Percentiles rank a stretch among this genome's conserved stretches.
Conservation (phyloP, 1,284 basidiomycete genomes). For the Inonotus obliquus region DNA sequence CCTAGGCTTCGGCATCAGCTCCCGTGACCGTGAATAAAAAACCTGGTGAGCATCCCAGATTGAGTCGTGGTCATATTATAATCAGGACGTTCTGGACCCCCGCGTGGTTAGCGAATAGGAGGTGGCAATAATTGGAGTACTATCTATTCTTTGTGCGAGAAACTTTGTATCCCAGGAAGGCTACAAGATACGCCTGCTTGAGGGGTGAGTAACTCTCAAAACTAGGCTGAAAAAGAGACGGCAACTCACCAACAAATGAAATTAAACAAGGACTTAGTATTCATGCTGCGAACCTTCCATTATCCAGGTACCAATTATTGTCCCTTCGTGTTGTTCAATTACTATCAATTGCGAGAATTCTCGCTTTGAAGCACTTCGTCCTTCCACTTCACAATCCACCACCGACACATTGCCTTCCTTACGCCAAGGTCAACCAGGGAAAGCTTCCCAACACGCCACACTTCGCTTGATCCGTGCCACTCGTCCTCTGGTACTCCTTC, state of each 20-base stretch:
- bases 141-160: neutral
- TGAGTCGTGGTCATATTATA: neutral
- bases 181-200: neutral
- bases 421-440: slow-evolving; percentile 17
- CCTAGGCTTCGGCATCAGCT: neutral
- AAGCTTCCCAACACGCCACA: slow-evolving; percentile 10
- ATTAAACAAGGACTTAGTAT: neutral
- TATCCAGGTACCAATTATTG: neutral
- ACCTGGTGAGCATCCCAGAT: neutral
- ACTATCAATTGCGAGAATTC: neutral
- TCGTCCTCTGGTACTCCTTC: slow-evolving; percentile 29
- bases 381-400: slow-evolving; percentile 24
- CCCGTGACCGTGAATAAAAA: neutral
- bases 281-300: neutral
- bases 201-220: neutral
- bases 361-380: neutral
- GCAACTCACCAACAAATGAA: neutral
- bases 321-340: neutral
- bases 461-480: slow-evolving; percentile 19
- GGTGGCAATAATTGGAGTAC: neutral
- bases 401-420: slow-evolving; percentile 23
- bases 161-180: neutral
- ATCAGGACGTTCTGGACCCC: neutral
- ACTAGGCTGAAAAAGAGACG: neutral
- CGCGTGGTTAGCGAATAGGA: neutral